Evolutionary conservation across 202 grass and related monocot genomes (phyloP).

Genomic region (Zizania palustris): DNA sequence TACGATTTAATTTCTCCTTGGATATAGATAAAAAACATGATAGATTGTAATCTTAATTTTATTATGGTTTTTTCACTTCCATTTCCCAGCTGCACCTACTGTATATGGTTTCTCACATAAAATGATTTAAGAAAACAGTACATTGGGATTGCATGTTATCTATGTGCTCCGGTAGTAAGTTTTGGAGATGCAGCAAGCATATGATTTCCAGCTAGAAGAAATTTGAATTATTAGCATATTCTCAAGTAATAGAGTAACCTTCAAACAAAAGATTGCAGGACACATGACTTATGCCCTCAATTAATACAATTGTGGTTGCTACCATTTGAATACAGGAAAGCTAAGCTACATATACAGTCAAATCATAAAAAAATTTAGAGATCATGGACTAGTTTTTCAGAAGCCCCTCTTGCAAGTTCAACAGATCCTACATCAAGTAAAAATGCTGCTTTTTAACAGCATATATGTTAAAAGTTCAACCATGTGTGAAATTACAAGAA

Average conservation of each 20-base stretch:
- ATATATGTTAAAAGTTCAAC: slow-evolving; percentile 13
- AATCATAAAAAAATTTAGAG: slow-evolving; percentile 11
- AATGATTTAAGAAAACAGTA: background rate
- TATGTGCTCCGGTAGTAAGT: background rate
- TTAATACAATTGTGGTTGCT: background rate
- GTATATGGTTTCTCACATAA: slow-evolving; percentile 1
- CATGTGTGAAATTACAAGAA: slow-evolving; percentile 19
- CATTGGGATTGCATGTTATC: background rate
- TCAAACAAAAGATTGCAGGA: background rate
- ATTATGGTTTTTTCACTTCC: background rate
- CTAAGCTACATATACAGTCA: background rate
- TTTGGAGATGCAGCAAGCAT: background rate
- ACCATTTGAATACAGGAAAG: slow-evolving; percentile 8
- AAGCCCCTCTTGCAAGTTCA: slow-evolving; percentile 12
- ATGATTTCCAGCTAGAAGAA: background rate
- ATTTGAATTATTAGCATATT: background rate
- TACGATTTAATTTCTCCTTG: background rate
- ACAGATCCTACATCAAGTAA: background rate
- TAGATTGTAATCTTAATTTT: slow-evolving; percentile 2
- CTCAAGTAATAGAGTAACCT: background rate
- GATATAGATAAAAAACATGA: slow-evolving; percentile 13
- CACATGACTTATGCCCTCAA: background rate
- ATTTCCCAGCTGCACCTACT: background rate
- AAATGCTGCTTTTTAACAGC: background rate
- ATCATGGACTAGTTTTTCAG: background rate